Evolutionary conservation across 2,329 filamentous ascomycete species (phyloP).

Genomic region (Metarhizium brunneum): DNA sequence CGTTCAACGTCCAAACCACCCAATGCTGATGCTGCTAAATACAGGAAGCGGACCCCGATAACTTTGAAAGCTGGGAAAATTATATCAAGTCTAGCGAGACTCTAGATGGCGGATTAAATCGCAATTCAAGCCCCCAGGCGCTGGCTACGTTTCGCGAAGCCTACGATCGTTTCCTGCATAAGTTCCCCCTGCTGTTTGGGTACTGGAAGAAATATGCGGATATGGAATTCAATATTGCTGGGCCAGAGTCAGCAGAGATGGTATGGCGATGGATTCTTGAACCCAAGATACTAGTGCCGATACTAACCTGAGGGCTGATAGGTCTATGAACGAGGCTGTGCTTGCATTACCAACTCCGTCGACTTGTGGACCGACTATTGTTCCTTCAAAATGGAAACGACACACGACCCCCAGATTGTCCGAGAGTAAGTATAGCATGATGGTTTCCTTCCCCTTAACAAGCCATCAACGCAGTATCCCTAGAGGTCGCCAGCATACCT

Average conservation of each 20-base stretch:
- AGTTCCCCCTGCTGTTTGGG: constrained; percentile 91
- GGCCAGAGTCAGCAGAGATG: constrained; percentile 95
- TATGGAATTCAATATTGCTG: constrained; percentile 91
- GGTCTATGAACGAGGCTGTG: constrained; percentile 93
- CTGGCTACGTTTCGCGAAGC: constrained; percentile 78
- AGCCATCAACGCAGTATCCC: constrained; percentile 35
- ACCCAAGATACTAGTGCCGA: background rate
- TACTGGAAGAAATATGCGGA: constrained; percentile 99
- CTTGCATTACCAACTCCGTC: constrained; percentile 86
- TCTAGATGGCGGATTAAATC: constrained; percentile 87
- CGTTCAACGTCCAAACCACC: no score
- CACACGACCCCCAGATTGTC: constrained; percentile 87
- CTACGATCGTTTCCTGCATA: constrained; percentile 87
- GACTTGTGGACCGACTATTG: constrained; percentile 98
- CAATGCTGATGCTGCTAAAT: constrained; percentile 3
- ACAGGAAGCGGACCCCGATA: constrained; percentile 66
- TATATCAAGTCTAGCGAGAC: constrained; percentile 73
- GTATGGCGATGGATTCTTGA: constrained; percentile 38
- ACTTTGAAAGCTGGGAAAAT: constrained; percentile 92
- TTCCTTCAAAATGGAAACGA: constrained; percentile 95
- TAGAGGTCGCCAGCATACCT: constrained; percentile 27
- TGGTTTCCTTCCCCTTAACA: constrained; percentile 61
- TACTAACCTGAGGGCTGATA: constrained; percentile 22
- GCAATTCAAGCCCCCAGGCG: constrained; percentile 91
- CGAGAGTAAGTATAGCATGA: constrained; percentile 89